Evolutionary conservation across 495 filamentous ascomycete species (phyloP), one percentile per base, ranked within the genome.

Genomic region (Neurospora sp.): DNA sequence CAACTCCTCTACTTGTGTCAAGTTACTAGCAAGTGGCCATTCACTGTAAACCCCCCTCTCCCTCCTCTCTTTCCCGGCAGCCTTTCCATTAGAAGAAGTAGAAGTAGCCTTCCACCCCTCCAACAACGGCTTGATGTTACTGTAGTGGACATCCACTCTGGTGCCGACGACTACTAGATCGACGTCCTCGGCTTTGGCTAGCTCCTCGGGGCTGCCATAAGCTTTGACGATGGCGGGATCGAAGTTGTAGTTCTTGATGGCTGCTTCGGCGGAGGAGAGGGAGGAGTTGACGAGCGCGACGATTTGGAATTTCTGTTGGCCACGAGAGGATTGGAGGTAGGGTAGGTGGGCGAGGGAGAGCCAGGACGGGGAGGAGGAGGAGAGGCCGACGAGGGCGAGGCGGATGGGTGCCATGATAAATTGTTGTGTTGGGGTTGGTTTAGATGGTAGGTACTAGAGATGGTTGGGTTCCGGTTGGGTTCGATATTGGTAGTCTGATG

Each of bases 271-370:
- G 8, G 85, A 81, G 0, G 79, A 75, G 16, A 81, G 78, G 68
- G 81, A 86, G 22, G 86, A 87, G 78, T 90, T 91, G 75, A 86
- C 84, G 7, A 92, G 80, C 1, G 89, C 89, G 8, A 85, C 83
- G 75, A 92, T 86, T 38, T 83, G 74, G 77, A 87, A 90, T 9
- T 86, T 81, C 27, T 76, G 71, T 10, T 75, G 80, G 16, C 80
- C 81, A 5, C 72, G 71, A 0, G 75, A 35, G 1, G 83, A 85
- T 37, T 85, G 78, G 14, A 89, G 85, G 79, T 86, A 88, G 5
- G 87, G 85, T 1, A 91, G 80, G 76, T 90, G 89, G 44, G 85
- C 88, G 12, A 72, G 42, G n/a, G 80, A 79, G 1, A 88, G 86
- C 89, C 88, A 90, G 18, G 85, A 82, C 39, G 75, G 80, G 35